phyloP scores from a whole-genome alignment of 768 basidiomycete species.

The Scleroderma bovista region DNA sequence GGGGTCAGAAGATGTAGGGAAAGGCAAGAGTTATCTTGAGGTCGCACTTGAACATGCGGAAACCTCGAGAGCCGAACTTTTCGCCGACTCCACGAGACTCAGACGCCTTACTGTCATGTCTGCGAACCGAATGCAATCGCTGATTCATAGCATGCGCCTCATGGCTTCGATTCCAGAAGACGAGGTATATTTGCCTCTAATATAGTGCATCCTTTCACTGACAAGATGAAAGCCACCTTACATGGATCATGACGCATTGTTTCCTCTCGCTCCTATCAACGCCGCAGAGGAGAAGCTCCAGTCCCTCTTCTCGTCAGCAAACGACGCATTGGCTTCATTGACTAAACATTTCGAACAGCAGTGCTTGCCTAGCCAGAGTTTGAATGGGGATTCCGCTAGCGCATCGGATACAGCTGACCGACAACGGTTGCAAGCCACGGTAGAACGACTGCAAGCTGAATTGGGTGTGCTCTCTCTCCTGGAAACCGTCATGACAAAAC shows the following conservation, averaged over 20 bases:
- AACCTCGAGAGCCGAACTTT: conserved; percentile 51
- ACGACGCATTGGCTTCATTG: conserved; percentile 28
- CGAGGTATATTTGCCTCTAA: conserved; percentile 35
- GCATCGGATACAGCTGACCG: conserved; percentile 38
- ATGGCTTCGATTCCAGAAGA: conserved; percentile 38
- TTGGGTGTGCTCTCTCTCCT: conserved; percentile 40
- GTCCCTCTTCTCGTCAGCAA: conserved; percentile 39
- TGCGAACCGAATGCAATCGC: conserved; percentile 59
- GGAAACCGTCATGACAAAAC: conserved; percentile 1
- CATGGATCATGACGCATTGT: conserved; percentile 44
- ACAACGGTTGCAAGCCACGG: conserved; percentile 43
- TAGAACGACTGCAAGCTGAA: conserved; percentile 49
- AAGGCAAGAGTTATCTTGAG: conserved; percentile 54
- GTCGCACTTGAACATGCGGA: conserved; percentile 71
- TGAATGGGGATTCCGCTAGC: conserved; percentile 11
- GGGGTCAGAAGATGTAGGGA: conserved; percentile 41
- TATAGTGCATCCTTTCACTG: conserved; percentile 3
- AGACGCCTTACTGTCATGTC: conserved; percentile 54
- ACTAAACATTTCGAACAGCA: conserved; percentile 21
- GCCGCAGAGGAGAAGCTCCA: conserved; percentile 45
- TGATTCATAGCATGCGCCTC: conserved; percentile 43
- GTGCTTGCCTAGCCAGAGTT: conserved; percentile 6
- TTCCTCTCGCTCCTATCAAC: conserved; percentile 48
- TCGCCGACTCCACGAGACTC: conserved; percentile 60
- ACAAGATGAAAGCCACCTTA: conserved; percentile 34